phyloP scores from a whole-genome alignment of 2,329 filamentous ascomycete species.

The Chaetomiaceae sp. region DNA sequence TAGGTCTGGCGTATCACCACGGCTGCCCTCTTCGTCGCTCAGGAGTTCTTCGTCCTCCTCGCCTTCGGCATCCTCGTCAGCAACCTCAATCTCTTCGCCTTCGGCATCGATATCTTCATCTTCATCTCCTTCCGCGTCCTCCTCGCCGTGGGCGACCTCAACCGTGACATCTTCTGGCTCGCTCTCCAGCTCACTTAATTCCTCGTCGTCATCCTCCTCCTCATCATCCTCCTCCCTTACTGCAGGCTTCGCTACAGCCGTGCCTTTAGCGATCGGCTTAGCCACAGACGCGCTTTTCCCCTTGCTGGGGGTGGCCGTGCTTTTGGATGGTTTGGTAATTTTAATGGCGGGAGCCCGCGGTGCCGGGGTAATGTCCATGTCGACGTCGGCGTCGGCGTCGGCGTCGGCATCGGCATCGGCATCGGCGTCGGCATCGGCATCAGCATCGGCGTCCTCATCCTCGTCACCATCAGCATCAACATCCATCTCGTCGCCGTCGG shows the following conservation, averaged over 20 bases:
- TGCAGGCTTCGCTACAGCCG: conserved; percentile 20
- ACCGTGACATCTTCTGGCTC: conserved; percentile 46
- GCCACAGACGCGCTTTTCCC: conserved; percentile 27
- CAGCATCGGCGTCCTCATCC: conserved; percentile 22
- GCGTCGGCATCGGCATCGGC: conserved; percentile 33
- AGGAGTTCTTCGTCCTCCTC: conserved; percentile 36
- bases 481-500: conserved; percentile 24
- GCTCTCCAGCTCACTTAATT: conserved; percentile 53
- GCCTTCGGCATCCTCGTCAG: conserved; percentile 35
- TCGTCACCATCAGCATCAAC: conserved; percentile 26
- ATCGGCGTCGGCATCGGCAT: conserved; percentile 32
- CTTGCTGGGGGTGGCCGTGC: conserved; percentile 33
- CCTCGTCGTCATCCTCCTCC: conserved; percentile 50
- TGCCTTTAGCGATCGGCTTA: conserved; percentile 14
- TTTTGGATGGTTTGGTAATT: conserved; percentile 43
- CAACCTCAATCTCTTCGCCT: conserved; percentile 35
- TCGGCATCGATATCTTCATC: conserved; percentile 35
- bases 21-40: conserved; percentile 37
- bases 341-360: conserved; percentile 44
- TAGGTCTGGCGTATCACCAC: conserved; percentile 49
- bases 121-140: conserved; percentile 34
- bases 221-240: conserved; percentile 24
- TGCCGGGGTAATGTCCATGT: conserved; percentile 38
- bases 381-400: conserved; percentile 49
- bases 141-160: conserved; percentile 34